A percentile compares a stretch with the other conserved stretches of the same genome.
Evolutionary conservation across 768 basidiomycete species (phyloP).

Genomic region (Cystofilobasidium bisporidii): DNA sequence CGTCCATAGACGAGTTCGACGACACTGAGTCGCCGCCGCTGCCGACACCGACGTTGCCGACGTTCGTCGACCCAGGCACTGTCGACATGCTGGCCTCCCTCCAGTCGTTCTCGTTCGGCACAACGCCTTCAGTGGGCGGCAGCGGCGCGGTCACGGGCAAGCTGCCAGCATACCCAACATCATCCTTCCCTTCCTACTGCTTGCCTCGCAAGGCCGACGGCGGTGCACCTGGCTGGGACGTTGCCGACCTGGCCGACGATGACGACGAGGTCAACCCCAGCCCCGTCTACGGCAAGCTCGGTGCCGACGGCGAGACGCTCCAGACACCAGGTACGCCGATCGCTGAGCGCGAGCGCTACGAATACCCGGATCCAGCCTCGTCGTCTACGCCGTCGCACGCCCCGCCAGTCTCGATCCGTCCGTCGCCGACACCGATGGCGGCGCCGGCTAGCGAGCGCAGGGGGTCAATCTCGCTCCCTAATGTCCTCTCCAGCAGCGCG

Average conservation of each 20-base stretch:
- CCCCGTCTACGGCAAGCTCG: slow-evolving; percentile 12
- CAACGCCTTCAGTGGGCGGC: neutral
- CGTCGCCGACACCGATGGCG: neutral
- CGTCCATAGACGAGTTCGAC: neutral
- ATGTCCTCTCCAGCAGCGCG: neutral
- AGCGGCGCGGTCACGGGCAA: neutral
- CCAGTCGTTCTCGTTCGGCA: slow-evolving; percentile 10
- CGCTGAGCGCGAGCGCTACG: neutral
- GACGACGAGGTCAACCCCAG: slow-evolving; percentile 12
- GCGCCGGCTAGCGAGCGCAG: neutral
- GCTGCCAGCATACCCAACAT: neutral
- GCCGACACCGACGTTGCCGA: slow-evolving; percentile 1
- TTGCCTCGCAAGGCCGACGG: neutral
- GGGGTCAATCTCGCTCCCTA: slow-evolving; percentile 8
- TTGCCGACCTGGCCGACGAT: slow-evolving; percentile 3
- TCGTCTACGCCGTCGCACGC: neutral
- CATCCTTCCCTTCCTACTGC: neutral
- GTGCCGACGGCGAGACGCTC: slow-evolving; percentile 1
- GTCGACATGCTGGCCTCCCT: neutral
- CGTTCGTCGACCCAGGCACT: neutral
- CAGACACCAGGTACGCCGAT: slow-evolving; percentile 3
- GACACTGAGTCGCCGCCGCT: neutral
- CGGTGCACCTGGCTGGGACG: neutral
- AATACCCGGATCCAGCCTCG: neutral
- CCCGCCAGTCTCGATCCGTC: neutral